phyloP scores from a whole-genome alignment of 306 rosid genomes.

The Glycine latifolia region DNA sequence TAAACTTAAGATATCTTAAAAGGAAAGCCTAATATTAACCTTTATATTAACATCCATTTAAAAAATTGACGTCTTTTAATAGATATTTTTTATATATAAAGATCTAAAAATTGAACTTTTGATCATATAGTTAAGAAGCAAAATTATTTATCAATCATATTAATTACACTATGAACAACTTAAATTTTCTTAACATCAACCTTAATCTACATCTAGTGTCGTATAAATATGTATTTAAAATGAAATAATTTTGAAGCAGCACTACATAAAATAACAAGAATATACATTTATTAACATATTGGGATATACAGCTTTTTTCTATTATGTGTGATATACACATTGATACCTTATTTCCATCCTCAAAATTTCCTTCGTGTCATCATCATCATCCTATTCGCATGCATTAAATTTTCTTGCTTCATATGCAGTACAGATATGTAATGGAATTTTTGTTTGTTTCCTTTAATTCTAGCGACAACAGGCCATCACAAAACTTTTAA shows the following conservation, averaged over 20 bases:
- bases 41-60: too few species aligned
- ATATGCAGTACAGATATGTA: background rate
- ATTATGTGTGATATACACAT: slow-evolving; percentile 13
- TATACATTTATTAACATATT: background rate
- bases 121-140: too few species aligned
- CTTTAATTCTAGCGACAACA: background rate
- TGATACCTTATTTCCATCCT: background rate
- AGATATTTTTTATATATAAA: too few species aligned
- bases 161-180: background rate
- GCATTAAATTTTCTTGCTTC: background rate
- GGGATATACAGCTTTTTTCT: background rate
- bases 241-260: background rate
- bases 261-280: background rate
- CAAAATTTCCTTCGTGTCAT: slow-evolving; percentile 28
- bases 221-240: too few species aligned
- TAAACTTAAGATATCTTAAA: too few species aligned
- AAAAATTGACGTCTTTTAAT: too few species aligned
- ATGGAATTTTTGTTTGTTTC: slow-evolving; percentile 40
- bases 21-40: too few species aligned
- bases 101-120: too few species aligned
- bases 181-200: background rate
- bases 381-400: slow-evolving; percentile 3
- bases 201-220: too few species aligned
- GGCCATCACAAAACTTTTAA: background rate
- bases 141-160: too few species aligned